Evolutionary conservation across 1,139 yeast genomes (phyloP), one percentile per base, ranked within the genome.

Genomic region (Kurtzmaniella natalensis): DNA sequence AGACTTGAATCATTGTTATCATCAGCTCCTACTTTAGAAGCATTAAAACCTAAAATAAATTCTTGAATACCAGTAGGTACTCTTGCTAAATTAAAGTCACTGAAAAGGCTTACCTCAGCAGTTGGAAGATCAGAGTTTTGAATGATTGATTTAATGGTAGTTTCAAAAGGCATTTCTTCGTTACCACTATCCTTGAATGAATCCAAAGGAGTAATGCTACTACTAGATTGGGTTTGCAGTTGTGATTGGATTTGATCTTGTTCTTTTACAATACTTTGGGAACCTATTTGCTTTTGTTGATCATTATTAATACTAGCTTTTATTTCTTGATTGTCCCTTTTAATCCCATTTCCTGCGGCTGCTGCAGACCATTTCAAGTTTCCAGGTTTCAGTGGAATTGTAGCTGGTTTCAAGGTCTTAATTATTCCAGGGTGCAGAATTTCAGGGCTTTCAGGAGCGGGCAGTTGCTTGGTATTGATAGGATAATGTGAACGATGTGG

Each of bases 21-120:
- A n/a, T n/a, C n/a, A n/a, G n/a, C n/a, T n/a, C n/a, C 18, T 7
- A 24, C 8, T 23, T 28, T 25, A 7, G 36, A 23, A 7, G 23
- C 25, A 23, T 20, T 20, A 46, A 69, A 73, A 0, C 82, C 73
- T 17, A 73, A 51, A 2, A 78, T 68, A 39, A 78, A 69, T 46
- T 78, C 80, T 53, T 83, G 89, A 26, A 83, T 72, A 19, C 94
- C 94, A 5, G 86, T 80, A 4, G 92, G 89, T 34, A 79, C 55
- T 33, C 60, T 63, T 27, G 78, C 53, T 39, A 80, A 63, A 37
- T 66, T 55, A 32, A 51, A 37, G 44, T 68, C 70, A 27, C 64
- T 54, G 40, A 68, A 67, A 31, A 69, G 47, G 28, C 55, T 59
- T 22, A 50, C 37, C 42, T 69, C 75, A 5, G 50, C 47, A 14